These are phyloP conservation scores for Pseudogymnoascus sp. DNA, from an alignment of 2,329 filamentous ascomycete species.

Conservation along the genomic window DNA sequence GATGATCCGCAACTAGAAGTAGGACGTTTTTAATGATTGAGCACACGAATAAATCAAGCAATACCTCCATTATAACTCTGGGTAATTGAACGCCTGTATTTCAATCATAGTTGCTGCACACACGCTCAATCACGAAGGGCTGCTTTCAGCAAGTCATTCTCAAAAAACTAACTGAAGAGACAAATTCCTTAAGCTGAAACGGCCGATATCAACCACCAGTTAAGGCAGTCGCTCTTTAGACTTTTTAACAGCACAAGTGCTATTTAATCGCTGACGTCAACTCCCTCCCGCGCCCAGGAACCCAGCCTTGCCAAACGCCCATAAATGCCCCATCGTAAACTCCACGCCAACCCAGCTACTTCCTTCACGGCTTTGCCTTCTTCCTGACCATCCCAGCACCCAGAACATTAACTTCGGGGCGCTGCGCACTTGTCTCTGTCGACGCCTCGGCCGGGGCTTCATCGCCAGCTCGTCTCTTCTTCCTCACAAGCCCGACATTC, in stretches of 20 bases:
- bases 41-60: not conserved
- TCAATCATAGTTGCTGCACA: not conserved
- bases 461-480: slow-evolving; percentile 38
- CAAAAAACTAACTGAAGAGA: no score
- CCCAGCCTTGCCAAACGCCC: not conserved
- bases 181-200: not conserved
- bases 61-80: not conserved
- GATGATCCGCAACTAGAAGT: not conserved
- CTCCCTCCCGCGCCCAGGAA: not conserved
- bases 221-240: not conserved
- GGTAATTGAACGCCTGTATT: not conserved
- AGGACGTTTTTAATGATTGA: not conserved
- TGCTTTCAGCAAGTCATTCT: no score
- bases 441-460: slow-evolving; percentile 11
- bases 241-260: not conserved
- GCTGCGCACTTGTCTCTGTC: not conserved
- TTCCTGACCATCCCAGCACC: slow-evolving; percentile 44
- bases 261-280: not conserved
- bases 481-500: slow-evolving; percentile 37
- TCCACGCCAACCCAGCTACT: not conserved
- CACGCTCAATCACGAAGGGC: no score
- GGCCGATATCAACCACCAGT: not conserved
- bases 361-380: slow-evolving; percentile 40
- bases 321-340: not conserved
- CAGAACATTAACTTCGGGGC: slow-evolving; percentile 39